Percentiles rank a stretch among this genome's conserved stretches.
Conservation (phyloP, 2,329 filamentous ascomycete genomes). For the Hypoxylon sp. region DNA sequence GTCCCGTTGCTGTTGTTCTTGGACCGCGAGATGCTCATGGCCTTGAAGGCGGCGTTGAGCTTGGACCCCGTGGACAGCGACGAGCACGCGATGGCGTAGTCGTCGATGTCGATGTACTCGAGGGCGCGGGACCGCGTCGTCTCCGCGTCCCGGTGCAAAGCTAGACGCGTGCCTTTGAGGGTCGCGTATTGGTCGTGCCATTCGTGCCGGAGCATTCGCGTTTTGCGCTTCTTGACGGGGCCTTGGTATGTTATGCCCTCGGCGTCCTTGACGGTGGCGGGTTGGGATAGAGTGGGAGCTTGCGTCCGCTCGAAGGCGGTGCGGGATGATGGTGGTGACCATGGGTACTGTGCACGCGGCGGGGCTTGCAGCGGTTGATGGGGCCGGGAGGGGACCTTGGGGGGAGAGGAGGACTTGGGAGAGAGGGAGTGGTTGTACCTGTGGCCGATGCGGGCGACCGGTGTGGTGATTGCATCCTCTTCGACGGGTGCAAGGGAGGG, state of each 20-base stretch:
- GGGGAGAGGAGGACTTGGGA: conserved; percentile 53
- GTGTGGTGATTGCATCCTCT: conserved; percentile 69
- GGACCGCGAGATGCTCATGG: conserved; percentile 73
- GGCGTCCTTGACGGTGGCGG: conserved; percentile 54
- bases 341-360: conserved; percentile 70
- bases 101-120: conserved; percentile 88
- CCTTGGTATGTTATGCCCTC: conserved; percentile 80
- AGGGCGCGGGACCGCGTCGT: conserved; percentile 68
- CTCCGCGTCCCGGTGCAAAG: conserved; percentile 78
- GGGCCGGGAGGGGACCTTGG: conserved; percentile 50
- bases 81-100: conserved; percentile 90
- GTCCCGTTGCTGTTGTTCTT: conserved; percentile 58
- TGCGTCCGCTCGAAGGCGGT: conserved; percentile 63
- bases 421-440: conserved; percentile 52
- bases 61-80: conserved; percentile 82
- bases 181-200: conserved; percentile 95
- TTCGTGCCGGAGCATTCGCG: conserved; percentile 88
- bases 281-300: conserved; percentile 52
- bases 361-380: conserved; percentile 65
- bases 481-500: conserved; percentile 80
- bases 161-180: conserved; percentile 80
- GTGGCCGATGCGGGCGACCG: conserved; percentile 53
- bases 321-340: conserved; percentile 65
- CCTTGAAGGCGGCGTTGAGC: conserved; percentile 88
- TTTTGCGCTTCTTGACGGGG: conserved; percentile 95